phyloP scores from a whole-genome alignment of 2,329 filamentous ascomycete genomes.

The Mycogone perniciosa region DNA sequence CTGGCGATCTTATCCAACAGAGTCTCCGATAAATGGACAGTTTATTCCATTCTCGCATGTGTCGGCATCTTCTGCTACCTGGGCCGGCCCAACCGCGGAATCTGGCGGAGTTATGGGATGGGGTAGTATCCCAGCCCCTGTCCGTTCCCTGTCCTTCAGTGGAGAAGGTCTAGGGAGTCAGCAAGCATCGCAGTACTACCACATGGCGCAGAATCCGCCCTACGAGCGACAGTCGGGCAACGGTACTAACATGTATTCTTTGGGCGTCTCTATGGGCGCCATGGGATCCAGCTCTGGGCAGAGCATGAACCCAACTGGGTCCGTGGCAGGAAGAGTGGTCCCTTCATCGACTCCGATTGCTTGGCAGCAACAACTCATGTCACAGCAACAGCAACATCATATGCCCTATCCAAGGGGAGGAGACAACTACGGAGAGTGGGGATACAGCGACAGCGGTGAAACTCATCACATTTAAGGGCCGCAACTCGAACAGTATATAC shows the following conservation, averaged over 20 bases:
- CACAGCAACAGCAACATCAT: constrained; percentile 13
- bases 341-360: constrained; percentile 33
- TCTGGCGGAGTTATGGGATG: constrained; percentile 41
- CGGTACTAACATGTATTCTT: constrained; percentile 40
- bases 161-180: constrained; percentile 34
- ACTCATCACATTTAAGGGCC: constrained; percentile 6
- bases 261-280: constrained; percentile 30
- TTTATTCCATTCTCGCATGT: constrained; percentile 45
- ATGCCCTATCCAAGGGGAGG: constrained; percentile 32
- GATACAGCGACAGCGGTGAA: constrained; percentile 17
- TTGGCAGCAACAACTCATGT: constrained; percentile 35
- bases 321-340: constrained; percentile 28
- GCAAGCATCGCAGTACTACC: constrained; percentile 33
- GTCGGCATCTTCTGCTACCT: constrained; percentile 33
- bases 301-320: constrained; percentile 14
- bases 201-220: constrained; percentile 31
- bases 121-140: constrained; percentile 35
- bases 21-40: constrained; percentile 44
- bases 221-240: constrained; percentile 39
- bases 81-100: constrained; percentile 35
- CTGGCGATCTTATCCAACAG: constrained; percentile 46
- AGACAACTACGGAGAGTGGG: constrained; percentile 35
- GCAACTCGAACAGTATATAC: not conserved
- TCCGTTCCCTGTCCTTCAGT: constrained; percentile 44
- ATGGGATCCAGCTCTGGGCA: constrained; percentile 23